A percentile compares a stretch with the other conserved stretches of the same genome.
Conservation (phyloP, 805 yeast species). For the Ogataea henricii region DNA sequence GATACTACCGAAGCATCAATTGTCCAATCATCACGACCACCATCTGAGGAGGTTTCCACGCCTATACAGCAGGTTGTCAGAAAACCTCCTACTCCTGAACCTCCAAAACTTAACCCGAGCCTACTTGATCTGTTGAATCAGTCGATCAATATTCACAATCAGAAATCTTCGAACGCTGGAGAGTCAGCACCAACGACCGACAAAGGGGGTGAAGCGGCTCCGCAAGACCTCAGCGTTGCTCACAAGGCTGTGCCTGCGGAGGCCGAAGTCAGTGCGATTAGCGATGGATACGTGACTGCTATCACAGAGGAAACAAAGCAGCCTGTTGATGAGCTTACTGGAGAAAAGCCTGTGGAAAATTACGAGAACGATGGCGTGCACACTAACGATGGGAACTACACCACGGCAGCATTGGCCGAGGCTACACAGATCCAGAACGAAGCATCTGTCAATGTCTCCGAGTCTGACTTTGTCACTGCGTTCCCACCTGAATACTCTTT, state of each 20-base stretch:
- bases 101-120: constrained; percentile 28
- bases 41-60: constrained; percentile 2
- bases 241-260: too few species aligned
- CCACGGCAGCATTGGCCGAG: neutral
- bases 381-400: neutral
- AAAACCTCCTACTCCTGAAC: constrained; percentile 28
- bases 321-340: neutral
- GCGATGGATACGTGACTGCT: neutral
- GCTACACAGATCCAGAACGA: neutral
- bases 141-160: constrained; percentile 24
- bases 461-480: constrained; percentile 3
- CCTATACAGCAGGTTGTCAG: constrained; percentile 18
- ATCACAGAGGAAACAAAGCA: neutral
- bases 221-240: too few species aligned
- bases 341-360: too few species aligned
- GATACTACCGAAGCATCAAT: neutral
- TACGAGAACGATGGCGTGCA: too few species aligned
- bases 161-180: constrained; percentile 14
- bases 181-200: too few species aligned
- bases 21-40: neutral
- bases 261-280: neutral
- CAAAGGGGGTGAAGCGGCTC: too few species aligned
- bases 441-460: neutral
- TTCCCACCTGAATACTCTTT: neutral
- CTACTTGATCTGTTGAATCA: constrained; percentile 22